Evolutionary conservation across 257 asterid species (phyloP).

Genomic region (Capsicum rhomboideum): DNA sequence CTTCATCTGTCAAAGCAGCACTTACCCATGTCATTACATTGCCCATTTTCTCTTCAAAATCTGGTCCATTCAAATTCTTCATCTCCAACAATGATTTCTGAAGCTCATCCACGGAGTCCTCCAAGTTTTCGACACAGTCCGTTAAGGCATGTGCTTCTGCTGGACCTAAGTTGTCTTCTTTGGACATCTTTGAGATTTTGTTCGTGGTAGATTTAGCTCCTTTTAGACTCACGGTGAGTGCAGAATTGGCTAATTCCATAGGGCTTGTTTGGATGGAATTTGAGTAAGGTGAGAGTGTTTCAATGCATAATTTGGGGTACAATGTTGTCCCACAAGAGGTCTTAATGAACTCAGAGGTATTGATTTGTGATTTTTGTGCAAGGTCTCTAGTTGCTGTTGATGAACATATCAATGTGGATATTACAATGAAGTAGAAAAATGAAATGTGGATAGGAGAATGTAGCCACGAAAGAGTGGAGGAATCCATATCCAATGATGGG

Average conservation of each 20-base stretch:
- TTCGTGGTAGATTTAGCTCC: not conserved
- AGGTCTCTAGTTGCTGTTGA: not conserved
- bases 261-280: slow-evolving; percentile 1
- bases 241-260: not conserved
- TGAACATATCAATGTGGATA: not conserved
- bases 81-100: slow-evolving; percentile 4
- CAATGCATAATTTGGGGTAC: slow-evolving; percentile 5
- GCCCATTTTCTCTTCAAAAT: slow-evolving; percentile 12
- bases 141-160: slow-evolving; percentile 8
- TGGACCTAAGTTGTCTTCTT: not conserved
- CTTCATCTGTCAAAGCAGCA: slow-evolving; percentile 20
- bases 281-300: slow-evolving; percentile 10
- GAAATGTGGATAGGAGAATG: not conserved
- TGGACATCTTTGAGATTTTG: not conserved
- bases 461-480: not conserved
- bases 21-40: slow-evolving; percentile 18
- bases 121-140: slow-evolving; percentile 10
- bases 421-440: not conserved
- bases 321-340: slow-evolving; percentile 1
- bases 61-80: slow-evolving; percentile 6
- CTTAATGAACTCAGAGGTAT: not conserved
- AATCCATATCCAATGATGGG: not conserved
- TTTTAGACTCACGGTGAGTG: not conserved
- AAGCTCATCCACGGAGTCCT: slow-evolving; percentile 10
- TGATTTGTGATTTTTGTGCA: not conserved